Evolutionary conservation across 2,329 filamentous ascomycete genomes (phyloP), one percentile per base, ranked within the genome.

Genomic region (Lecanicillium sp.): DNA sequence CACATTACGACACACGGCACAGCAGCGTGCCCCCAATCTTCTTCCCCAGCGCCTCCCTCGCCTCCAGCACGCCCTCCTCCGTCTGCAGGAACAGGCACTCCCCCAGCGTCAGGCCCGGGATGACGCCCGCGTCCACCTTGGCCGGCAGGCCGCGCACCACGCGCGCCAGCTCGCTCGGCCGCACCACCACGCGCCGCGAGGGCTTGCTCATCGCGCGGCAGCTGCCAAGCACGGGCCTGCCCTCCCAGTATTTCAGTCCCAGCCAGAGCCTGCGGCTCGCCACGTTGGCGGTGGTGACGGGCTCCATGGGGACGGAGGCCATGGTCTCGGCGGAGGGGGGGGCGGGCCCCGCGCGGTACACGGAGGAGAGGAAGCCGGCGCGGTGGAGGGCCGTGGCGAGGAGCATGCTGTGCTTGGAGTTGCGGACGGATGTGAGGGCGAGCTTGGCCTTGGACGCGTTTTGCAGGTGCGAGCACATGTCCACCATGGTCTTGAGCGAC

Each of bases 401-500:
- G 37, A 72, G 73, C 53, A 94, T 81, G 72, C 93, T 90, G 63
- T 90, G 81, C 56, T 90, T 90, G 42, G 81, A 84, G 70, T 85
- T 84, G 38, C 84, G 82, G 54, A 95, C 78, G 7, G 88, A 94
- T 26, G 90, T 95, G 43, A 95, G 74, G 56, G 85, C 87, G 0
- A 96, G 81, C 1, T 85, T 83, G n/a, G 87, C 88, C 60, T 83
- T 83, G 49, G 86, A 86, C 56, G 87, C 87, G 73, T 96, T 96
- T 67, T 93, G 87, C 49, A 96, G 77, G 72, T 95, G 90, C 56
- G 89, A 90, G 76, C 87, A 94, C 69, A 90, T 81, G 73, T 91
- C 74, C 59, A 81, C 77, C 55, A 95, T 78, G 67, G 84, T 81
- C 62, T 79, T 73, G 68, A 95, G 78, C 59, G 66, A 69, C 66